phyloP scores from a whole-genome alignment of 495 filamentous ascomycete species.

The Peziza echinospora region DNA sequence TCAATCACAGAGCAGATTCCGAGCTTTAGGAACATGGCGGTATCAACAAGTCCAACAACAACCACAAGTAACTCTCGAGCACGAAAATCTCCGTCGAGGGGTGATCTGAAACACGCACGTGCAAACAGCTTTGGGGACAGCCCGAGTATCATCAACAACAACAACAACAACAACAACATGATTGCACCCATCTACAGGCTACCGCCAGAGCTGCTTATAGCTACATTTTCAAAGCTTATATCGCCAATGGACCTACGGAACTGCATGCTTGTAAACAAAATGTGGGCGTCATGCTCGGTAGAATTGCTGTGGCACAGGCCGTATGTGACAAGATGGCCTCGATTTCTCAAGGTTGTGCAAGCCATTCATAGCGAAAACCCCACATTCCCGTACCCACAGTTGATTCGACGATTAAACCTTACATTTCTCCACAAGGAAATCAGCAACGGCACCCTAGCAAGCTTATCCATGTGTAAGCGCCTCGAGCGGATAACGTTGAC shows the following conservation, averaged over 20 bases:
- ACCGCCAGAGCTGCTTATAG: conserved; percentile 83
- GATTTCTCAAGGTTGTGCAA: conserved; percentile 51
- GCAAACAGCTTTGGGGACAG: not conserved
- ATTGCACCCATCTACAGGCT: conserved; percentile 57
- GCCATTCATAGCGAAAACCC: conserved; percentile 46
- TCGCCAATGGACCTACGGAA: conserved; percentile 52
- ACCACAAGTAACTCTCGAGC: not conserved
- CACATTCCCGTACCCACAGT: conserved; percentile 65
- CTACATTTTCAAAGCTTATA: conserved; percentile 67
- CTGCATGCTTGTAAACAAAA: conserved; percentile 80
- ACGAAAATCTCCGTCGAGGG: not conserved
- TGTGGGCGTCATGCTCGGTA: conserved; percentile 82
- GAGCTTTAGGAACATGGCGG: not conserved
- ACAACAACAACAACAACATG: conserved; percentile 3
- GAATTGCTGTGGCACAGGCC: conserved; percentile 91
- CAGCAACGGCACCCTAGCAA: conserved; percentile 72
- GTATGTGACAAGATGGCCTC: conserved; percentile 63
- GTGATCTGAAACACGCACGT: not conserved
- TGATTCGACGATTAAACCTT: conserved; percentile 80
- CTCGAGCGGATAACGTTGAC: conserved; percentile 88
- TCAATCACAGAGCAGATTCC: not conserved
- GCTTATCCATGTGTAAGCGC: conserved; percentile 65
- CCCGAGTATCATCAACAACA: too few relatives aligned
- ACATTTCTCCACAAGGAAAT: conserved; percentile 52
- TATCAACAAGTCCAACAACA: not conserved